phyloP scores from a whole-genome alignment of 2,329 filamentous ascomycete species.

The Cladosporium sp. region DNA sequence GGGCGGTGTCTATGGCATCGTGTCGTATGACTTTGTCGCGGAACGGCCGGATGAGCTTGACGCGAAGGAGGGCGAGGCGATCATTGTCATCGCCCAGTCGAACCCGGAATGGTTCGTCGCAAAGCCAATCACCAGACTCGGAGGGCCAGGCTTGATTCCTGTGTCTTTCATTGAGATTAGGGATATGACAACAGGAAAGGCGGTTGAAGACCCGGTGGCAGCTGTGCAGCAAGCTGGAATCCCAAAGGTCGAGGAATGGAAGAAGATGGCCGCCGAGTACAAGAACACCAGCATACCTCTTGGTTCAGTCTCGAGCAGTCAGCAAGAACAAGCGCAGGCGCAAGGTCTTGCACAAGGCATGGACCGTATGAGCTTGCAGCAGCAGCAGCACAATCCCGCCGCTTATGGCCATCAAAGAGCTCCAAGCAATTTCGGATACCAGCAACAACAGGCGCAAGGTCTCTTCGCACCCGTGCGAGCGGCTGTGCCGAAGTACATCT shows the following conservation, averaged over 20 bases:
- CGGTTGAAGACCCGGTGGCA: conserved; percentile 75
- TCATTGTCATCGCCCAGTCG: conserved; percentile 97
- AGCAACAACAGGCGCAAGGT: conserved; percentile 43
- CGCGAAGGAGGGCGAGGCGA: conserved; percentile 89
- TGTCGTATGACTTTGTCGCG: conserved; percentile 94
- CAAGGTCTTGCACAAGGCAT: conserved; percentile 50
- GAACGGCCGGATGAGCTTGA: conserved; percentile 95
- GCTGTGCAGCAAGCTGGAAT: conserved; percentile 86
- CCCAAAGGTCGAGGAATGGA: conserved; percentile 96
- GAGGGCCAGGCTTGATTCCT: conserved; percentile 89
- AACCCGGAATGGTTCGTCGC: conserved; percentile 99
- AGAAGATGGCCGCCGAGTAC: conserved; percentile 98
- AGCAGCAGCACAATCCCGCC: conserved; percentile 13
- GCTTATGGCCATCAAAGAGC: conserved; percentile 27
- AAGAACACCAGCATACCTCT: conserved; percentile 98
- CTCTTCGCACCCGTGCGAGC: conserved; percentile 71
- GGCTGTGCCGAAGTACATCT: conserved; percentile 87
- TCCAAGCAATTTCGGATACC: conserved; percentile 29
- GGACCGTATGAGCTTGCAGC: conserved; percentile 68
- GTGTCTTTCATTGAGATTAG: conserved; percentile 95
- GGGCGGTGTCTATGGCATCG: conserved; percentile 88
- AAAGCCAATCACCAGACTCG: conserved; percentile 96
- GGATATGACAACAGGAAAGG: conserved; percentile 82
- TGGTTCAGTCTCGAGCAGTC: conserved; percentile 62
- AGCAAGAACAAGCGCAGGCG: conserved; percentile 41